These are phyloP conservation scores for Circinella minor DNA, from an alignment of 371 early-diverging fungal genomes.

Conservation along the genomic window DNA sequence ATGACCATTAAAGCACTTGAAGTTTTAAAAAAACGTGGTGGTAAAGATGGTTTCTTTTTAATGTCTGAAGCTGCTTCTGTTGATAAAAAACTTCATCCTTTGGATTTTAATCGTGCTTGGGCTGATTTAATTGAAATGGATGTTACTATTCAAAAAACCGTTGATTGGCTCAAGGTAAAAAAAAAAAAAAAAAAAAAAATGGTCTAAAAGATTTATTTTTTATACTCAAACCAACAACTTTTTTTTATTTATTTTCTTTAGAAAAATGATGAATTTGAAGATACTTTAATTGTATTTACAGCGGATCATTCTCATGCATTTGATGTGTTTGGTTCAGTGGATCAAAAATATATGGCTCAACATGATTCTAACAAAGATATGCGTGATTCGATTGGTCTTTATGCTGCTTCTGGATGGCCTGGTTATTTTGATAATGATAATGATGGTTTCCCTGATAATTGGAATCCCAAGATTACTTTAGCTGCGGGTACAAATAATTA, in stretches of 20 bases:
- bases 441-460: constrained; percentile 73
- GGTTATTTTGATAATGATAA: constrained; percentile 65
- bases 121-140: constrained; percentile 78
- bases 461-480: constrained; percentile 60
- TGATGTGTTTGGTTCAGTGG: constrained; percentile 77
- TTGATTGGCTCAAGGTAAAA: constrained; percentile 59
- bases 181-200: too few relatives aligned
- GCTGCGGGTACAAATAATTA: constrained; percentile 68
- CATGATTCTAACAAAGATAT: constrained; percentile 41
- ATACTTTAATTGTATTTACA: constrained; percentile 73
- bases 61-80: constrained; percentile 81
- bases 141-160: constrained; percentile 65
- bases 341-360: constrained; percentile 37
- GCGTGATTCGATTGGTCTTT: constrained; percentile 68
- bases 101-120: constrained; percentile 74
- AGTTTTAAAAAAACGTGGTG: constrained; percentile 64
- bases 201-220: too few relatives aligned
- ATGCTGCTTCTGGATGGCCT: constrained; percentile 71
- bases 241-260: constrained; percentile 1
- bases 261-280: constrained; percentile 53
- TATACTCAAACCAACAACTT: background rate
- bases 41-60: constrained; percentile 73
- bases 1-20: constrained; percentile 75
- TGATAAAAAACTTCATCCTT: constrained; percentile 73
- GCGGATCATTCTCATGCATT: constrained; percentile 78